Percentiles rank a stretch among this genome's conserved stretches.
Conservation (phyloP, 2,329 filamentous ascomycete species). For the Botryotinia narcissicola region DNA sequence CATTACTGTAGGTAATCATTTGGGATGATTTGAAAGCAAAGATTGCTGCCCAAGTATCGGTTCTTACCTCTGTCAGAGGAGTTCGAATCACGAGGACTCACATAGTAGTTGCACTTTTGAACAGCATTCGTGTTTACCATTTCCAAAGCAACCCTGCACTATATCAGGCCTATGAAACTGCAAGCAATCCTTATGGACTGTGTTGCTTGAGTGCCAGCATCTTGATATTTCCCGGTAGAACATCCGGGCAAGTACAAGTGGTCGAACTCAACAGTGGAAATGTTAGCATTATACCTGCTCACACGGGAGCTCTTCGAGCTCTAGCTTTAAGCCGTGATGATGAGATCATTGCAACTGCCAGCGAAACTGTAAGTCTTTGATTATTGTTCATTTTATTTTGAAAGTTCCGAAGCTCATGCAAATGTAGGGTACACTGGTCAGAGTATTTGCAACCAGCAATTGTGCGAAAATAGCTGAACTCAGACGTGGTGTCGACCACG, state of each 20-base stretch:
- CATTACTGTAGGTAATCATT: slow-evolving; percentile 63
- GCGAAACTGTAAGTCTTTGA: slow-evolving; percentile 60
- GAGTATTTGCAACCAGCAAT: slow-evolving; percentile 77
- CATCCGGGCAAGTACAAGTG: slow-evolving; percentile 82
- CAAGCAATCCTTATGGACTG: slow-evolving; percentile 77
- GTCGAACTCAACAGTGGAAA: slow-evolving; percentile 75
- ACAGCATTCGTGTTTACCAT: slow-evolving; percentile 77
- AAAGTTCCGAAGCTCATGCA: slow-evolving; percentile 8
- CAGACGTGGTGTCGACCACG: slow-evolving; percentile 83
- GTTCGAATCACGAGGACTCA: slow-evolving; percentile 73
- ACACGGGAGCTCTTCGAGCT: slow-evolving; percentile 74
- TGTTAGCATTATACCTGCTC: slow-evolving; percentile 91
- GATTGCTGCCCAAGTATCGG: slow-evolving; percentile 72
- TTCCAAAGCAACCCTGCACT: slow-evolving; percentile 72
- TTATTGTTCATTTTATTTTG: background rate
- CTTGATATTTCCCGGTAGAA: slow-evolving; percentile 84
- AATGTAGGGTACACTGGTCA: slow-evolving; percentile 76
- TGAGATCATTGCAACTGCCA: slow-evolving; percentile 81
- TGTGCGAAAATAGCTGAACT: slow-evolving; percentile 81
- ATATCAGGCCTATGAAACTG: slow-evolving; percentile 76
- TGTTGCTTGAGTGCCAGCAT: slow-evolving; percentile 72
- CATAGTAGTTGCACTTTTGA: slow-evolving; percentile 77
- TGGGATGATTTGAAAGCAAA: slow-evolving; percentile 86
- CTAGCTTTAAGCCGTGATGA: slow-evolving; percentile 78
- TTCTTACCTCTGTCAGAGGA: slow-evolving; percentile 75